Evolutionary conservation across 2,329 filamentous ascomycete genomes (phyloP), one percentile per base, ranked within the genome.

Genomic region (Fusarium scirpi): DNA sequence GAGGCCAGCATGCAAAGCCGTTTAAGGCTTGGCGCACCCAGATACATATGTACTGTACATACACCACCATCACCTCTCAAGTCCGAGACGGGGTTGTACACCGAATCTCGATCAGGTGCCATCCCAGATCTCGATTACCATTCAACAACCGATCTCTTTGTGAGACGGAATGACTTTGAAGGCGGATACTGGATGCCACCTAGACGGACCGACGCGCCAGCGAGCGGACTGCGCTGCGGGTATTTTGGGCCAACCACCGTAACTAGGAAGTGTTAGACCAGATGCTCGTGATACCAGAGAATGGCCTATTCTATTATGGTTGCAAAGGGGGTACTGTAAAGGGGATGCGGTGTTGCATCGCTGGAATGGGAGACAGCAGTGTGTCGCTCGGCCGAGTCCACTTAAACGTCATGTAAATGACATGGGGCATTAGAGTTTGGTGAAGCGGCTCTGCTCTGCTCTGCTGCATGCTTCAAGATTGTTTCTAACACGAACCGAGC

Each of bases 321-420:
- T 32, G 13, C 34, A 46, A 22, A n/a, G 18, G 25, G 45, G 24
- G 34, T 34, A 38, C 34, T 38, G 9, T 38, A 34, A 47, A 30
- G 52, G 40, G 10, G 46, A 32, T 25, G 25, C 15, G 41, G 27
- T 41, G 63, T 41, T 52, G n/a, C 41, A 44, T 45, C 58, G 18
- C n/a, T 58, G 54, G 51, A 63, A 65, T 57, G 41, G n/a, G 9
- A 38, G 34, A n/a, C 9, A 38, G 5, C 34, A 38, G 34, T 29
- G 38, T 44, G 60, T 56, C 43, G 30, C 61, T 69, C 66, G 56
- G 66, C 57, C 66, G 62, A 67, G 58, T 56, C 51, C 53, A 67
- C 67, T 62, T 46, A 49, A 44, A 70, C 67, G 67, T 70, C 67
- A 70, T 67, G 16, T 18, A 56, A 22, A 65, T 52, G 60, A 69